Percentiles rank a stretch among this genome's conserved stretches.
These are phyloP conservation scores for Hericium alpestre DNA, from an alignment of 768 basidiomycete species.

Conservation along the genomic window DNA sequence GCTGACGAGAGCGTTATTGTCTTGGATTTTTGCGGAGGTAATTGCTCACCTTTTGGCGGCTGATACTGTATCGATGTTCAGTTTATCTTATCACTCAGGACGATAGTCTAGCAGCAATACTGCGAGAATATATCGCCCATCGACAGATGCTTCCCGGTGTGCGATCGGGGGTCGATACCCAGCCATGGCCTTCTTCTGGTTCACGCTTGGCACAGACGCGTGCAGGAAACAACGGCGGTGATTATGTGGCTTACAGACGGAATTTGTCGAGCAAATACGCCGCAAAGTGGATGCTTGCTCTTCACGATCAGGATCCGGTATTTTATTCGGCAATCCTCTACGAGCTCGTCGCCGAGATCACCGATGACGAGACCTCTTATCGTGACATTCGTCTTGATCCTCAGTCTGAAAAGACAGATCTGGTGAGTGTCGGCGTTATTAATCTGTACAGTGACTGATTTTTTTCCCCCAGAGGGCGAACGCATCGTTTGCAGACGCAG, in stretches of 20 bases:
- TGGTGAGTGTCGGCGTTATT: background rate
- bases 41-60: constrained; percentile 5
- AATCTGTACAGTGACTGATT: too few relatives aligned
- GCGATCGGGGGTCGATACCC: constrained; percentile 29
- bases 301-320: constrained; percentile 50
- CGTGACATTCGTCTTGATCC: background rate
- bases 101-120: constrained; percentile 50
- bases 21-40: constrained; percentile 72
- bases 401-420: background rate
- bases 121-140: constrained; percentile 57
- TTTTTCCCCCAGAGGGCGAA: constrained; percentile 9
- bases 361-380: constrained; percentile 19
- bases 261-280: constrained; percentile 46
- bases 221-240: constrained; percentile 51
- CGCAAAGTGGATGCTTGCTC: constrained; percentile 54
- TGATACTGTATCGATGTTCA: background rate
- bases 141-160: constrained; percentile 55
- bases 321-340: constrained; percentile 45
- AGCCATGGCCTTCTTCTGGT: constrained; percentile 44
- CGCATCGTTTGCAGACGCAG: constrained; percentile 21
- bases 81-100: constrained; percentile 33
- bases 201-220: constrained; percentile 25
- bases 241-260: constrained; percentile 55
- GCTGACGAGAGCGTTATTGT: constrained; percentile 44
- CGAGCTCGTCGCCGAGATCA: constrained; percentile 39